A percentile compares a stretch with the other conserved stretches of the same genome.
These are phyloP conservation scores for Talaromyces amestolkiae DNA, from an alignment of 2,329 filamentous ascomycete species.

Conservation along the genomic window DNA sequence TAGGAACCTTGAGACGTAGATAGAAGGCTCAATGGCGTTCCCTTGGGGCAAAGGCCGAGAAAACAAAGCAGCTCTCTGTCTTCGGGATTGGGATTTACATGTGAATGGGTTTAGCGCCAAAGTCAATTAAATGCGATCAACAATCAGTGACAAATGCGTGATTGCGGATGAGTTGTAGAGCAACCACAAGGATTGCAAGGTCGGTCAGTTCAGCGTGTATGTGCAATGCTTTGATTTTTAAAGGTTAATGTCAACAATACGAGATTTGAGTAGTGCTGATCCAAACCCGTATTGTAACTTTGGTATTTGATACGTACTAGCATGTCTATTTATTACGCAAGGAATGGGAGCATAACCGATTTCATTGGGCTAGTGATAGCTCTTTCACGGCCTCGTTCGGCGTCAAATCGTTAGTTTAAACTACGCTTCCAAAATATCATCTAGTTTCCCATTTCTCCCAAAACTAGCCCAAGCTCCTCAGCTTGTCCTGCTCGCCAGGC, in stretches of 20 bases:
- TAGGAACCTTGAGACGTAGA: background rate
- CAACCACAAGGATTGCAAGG: background rate
- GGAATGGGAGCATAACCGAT: background rate
- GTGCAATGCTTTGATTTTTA: background rate
- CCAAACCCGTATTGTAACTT: background rate
- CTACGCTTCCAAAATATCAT: background rate
- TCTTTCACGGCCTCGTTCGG: background rate
- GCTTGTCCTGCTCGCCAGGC: conserved; percentile 48
- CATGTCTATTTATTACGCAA: background rate
- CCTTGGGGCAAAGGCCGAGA: background rate
- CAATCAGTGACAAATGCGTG: background rate
- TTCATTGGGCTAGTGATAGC: background rate
- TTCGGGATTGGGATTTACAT: background rate
- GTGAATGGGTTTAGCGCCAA: background rate
- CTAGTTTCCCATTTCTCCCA: background rate
- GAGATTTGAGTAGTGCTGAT: background rate
- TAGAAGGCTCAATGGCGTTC: background rate
- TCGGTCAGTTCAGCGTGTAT: background rate
- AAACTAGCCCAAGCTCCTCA: conserved; percentile 32
- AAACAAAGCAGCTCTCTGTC: background rate
- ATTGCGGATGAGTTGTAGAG: background rate
- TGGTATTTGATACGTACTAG: background rate
- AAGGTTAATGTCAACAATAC: background rate
- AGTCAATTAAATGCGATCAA: background rate
- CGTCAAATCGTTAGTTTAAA: background rate